Conservation (phyloP, 2,329 filamentous ascomycete genomes). For the Trichoderma sp. region DNA sequence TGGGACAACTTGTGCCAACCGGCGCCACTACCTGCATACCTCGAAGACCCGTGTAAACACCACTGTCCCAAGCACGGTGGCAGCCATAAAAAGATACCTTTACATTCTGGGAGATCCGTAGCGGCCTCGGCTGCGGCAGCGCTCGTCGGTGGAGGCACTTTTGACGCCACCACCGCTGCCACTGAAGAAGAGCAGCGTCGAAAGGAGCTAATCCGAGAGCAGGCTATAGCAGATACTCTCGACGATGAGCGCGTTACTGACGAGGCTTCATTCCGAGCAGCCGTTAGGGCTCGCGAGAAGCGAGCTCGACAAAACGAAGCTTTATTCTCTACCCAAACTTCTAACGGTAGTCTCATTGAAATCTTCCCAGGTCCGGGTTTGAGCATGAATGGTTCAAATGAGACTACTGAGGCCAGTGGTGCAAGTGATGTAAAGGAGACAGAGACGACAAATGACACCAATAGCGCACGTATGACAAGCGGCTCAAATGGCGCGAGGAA, state of each 20-base stretch:
- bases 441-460: background rate
- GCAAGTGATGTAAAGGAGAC: background rate
- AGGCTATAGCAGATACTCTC: slow-evolving; percentile 69
- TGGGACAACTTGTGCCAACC: slow-evolving; percentile 76
- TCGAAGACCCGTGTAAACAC: slow-evolving; percentile 17
- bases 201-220: slow-evolving; percentile 63
- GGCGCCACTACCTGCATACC: slow-evolving; percentile 52
- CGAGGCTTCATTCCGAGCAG: slow-evolving; percentile 66
- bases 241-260: slow-evolving; percentile 70
- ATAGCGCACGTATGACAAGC: background rate
- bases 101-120: slow-evolving; percentile 23
- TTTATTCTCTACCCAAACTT: background rate
- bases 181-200: slow-evolving; percentile 53
- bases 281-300: slow-evolving; percentile 63
- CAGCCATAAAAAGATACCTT: slow-evolving; percentile 32
- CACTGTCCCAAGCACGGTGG: background rate
- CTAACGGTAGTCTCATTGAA: background rate
- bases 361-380: slow-evolving; percentile 1
- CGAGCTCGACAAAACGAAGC: slow-evolving; percentile 58
- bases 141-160: slow-evolving; percentile 29
- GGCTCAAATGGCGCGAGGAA: background rate
- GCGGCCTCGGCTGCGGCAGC: slow-evolving; percentile 37
- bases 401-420: background rate
- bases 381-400: background rate
- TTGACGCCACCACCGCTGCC: slow-evolving; percentile 33